A percentile compares a stretch with the other conserved stretches of the same genome.
These are phyloP conservation scores for Inga leiocalycina DNA, from an alignment of 306 rosid species.

Conservation along the genomic window DNA sequence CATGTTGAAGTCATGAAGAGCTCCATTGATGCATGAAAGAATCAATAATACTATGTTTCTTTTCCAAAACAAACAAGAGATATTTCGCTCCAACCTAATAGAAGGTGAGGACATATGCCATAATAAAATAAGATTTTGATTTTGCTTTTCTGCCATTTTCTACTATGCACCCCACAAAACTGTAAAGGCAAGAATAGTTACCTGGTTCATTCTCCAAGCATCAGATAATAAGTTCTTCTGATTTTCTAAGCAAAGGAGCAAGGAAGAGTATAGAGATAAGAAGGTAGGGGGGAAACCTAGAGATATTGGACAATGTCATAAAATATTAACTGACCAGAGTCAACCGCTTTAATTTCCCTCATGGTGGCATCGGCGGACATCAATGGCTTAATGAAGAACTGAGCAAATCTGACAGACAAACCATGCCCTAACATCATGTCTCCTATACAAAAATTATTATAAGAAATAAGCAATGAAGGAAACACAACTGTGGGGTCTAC, in stretches of 20 bases:
- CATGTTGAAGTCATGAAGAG: constrained; percentile 19
- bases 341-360: constrained; percentile 97
- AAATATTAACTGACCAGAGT: constrained; percentile 73
- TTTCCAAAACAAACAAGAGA: constrained; percentile 21
- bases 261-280: constrained; percentile 19
- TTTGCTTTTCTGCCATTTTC: constrained; percentile 15
- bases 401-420: constrained; percentile 72
- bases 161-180: constrained; percentile 12
- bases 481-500: constrained; percentile 44
- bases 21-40: constrained; percentile 3
- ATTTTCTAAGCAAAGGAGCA: constrained; percentile 58
- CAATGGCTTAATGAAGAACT: constrained; percentile 89
- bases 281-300: constrained; percentile 10
- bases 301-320: constrained; percentile 13
- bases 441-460: not conserved
- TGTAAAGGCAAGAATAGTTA: constrained; percentile 37
- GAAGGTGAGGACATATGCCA: not conserved
- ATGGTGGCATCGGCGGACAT: constrained; percentile 96
- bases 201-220: constrained; percentile 93
- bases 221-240: constrained; percentile 90
- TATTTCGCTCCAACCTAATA: constrained; percentile 8
- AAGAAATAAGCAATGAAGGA: constrained; percentile 7
- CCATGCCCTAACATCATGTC: constrained; percentile 31
- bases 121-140: constrained; percentile 12
- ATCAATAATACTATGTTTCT: constrained; percentile 18